A percentile compares a stretch with the other conserved stretches of the same genome.
These are phyloP conservation scores for Candida railenensis DNA, from an alignment of 805 yeast species.

Conservation along the genomic window DNA sequence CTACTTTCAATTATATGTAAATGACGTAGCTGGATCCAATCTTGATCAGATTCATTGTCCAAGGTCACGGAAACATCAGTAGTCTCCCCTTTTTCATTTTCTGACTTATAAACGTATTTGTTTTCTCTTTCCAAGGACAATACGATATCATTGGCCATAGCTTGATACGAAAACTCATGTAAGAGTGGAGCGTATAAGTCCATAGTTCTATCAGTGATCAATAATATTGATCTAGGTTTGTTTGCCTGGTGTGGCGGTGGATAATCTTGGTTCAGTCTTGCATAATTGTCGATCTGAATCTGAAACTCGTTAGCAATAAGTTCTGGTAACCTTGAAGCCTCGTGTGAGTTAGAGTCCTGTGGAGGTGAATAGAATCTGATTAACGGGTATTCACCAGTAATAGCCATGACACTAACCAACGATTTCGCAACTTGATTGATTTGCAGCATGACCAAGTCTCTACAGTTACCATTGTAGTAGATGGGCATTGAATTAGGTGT, in stretches of 20 bases:
- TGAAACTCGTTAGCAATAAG: constrained; percentile 75
- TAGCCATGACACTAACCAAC: constrained; percentile 68
- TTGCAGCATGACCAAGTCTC: constrained; percentile 58
- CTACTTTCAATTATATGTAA: constrained; percentile 74
- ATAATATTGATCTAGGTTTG: constrained; percentile 69
- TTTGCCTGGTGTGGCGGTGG: constrained; percentile 50
- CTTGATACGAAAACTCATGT: constrained; percentile 90
- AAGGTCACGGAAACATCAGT: constrained; percentile 37
- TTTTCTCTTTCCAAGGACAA: constrained; percentile 42
- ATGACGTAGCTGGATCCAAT: constrained; percentile 72
- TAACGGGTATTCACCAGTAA: constrained; percentile 86
- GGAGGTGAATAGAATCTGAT: constrained; percentile 68
- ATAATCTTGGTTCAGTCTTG: constrained; percentile 64
- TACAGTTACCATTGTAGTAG: constrained; percentile 66
- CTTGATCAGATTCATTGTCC: constrained; percentile 62
- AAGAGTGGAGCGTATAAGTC: constrained; percentile 81
- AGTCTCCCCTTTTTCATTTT: constrained; percentile 47
- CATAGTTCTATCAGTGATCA: constrained; percentile 79
- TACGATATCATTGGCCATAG: constrained; percentile 81
- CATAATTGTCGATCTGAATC: constrained; percentile 67
- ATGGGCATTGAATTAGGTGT: constrained; percentile 62
- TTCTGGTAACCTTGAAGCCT: constrained; percentile 61
- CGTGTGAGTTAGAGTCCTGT: constrained; percentile 42
- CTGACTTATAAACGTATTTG: constrained; percentile 51
- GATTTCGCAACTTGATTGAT: constrained; percentile 59